These are phyloP conservation scores for Trametes pubescens DNA, from an alignment of 1,284 basidiomycete genomes.

Conservation along the genomic window DNA sequence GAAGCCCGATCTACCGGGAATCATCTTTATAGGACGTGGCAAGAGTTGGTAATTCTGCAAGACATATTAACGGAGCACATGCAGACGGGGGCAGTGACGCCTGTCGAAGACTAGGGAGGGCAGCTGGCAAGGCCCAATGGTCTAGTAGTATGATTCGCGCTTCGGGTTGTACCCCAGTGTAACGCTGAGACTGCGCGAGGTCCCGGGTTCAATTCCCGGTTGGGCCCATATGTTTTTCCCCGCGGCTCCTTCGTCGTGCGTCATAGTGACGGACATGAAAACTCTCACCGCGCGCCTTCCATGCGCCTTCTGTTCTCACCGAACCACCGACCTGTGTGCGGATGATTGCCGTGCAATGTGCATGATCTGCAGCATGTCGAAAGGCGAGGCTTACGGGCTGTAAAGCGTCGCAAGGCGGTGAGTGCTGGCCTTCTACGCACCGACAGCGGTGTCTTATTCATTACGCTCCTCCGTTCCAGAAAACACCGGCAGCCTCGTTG, in stretches of 20 bases:
- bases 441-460: background rate
- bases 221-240: conserved; percentile 25
- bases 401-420: background rate
- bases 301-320: background rate
- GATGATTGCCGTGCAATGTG: background rate
- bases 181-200: conserved; percentile 20
- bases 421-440: background rate
- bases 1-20: no score
- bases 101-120: no score
- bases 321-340: background rate
- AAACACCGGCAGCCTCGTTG: conserved; percentile 30
- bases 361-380: background rate
- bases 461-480: conserved; percentile 8
- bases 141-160: conserved; percentile 34
- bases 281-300: background rate
- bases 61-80: no score
- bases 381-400: background rate
- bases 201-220: conserved; percentile 35
- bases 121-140: conserved; percentile 27
- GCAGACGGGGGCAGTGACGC: no score
- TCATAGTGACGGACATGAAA: background rate
- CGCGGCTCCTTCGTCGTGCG: no score
- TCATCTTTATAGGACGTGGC: no score
- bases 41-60: no score
- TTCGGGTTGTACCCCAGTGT: conserved; percentile 16